Percentiles rank a stretch among this genome's conserved stretches.
Evolutionary conservation across 1,284 basidiomycete species (phyloP).

Genomic region (Papiliotrema flavescens): DNA sequence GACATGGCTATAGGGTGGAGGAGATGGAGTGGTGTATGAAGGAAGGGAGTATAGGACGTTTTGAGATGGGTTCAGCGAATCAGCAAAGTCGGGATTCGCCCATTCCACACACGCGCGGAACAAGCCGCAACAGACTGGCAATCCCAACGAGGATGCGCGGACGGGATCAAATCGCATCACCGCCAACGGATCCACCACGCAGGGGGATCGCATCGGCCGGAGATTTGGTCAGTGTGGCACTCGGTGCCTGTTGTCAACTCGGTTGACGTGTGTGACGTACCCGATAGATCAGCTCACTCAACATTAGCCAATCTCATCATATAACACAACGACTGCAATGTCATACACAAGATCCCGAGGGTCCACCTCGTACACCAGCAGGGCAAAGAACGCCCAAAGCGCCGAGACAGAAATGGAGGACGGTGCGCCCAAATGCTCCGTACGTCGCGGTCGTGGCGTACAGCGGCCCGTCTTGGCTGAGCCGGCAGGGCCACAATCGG

Average conservation of each 20-base stretch:
- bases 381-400: not conserved
- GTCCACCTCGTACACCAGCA: conserved; percentile 1
- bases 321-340: not conserved
- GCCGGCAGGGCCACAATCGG: conserved; percentile 22
- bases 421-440: conserved; percentile 16
- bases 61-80: not conserved
- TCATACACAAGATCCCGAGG: conserved; percentile 8
- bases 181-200: not conserved
- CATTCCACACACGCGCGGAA: not conserved
- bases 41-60: not conserved
- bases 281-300: not conserved
- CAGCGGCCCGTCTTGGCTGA: not conserved
- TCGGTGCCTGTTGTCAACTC: not conserved
- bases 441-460: conserved; percentile 5
- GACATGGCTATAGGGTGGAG: conserved; percentile 22
- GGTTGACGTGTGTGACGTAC: not conserved
- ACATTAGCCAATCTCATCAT: not conserved
- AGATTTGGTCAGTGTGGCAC: not conserved
- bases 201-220: not conserved
- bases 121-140: not conserved
- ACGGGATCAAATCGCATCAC: not conserved
- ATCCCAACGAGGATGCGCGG: not conserved
- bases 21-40: not conserved
- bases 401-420: conserved; percentile 1
- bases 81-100: not conserved